These are phyloP conservation scores for Aaosphaeria pasadenensis DNA, from an alignment of 2,329 filamentous ascomycete genomes.

Conservation along the genomic window DNA sequence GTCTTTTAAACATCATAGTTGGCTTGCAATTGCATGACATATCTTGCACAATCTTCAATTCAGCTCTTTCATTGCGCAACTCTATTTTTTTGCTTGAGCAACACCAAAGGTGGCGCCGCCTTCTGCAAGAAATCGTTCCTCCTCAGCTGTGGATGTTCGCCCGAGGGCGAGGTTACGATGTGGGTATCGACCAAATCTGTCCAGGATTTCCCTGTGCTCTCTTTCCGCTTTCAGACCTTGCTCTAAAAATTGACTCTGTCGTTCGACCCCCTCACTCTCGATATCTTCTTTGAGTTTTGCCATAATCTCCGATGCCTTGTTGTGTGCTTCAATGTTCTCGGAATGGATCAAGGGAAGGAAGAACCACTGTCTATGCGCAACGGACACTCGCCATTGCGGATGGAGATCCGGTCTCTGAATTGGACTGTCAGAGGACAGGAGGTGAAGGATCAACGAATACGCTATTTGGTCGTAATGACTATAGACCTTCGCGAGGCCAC, in stretches of 20 bases:
- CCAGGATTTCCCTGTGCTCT: constrained; percentile 51
- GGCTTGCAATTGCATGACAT: background rate
- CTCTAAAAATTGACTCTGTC: constrained; percentile 25
- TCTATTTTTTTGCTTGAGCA: constrained; percentile 2
- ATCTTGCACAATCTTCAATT: background rate
- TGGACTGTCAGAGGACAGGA: constrained; percentile 27
- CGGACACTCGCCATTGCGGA: constrained; percentile 26
- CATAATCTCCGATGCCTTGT: constrained; percentile 33
- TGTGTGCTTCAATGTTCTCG: constrained; percentile 49
- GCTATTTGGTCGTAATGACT: constrained; percentile 56
- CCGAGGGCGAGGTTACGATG: constrained; percentile 55
- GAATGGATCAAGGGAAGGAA: constrained; percentile 61
- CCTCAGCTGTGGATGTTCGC: constrained; percentile 49
- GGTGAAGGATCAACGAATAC: constrained; percentile 40
- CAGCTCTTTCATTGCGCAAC: background rate
- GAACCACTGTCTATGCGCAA: constrained; percentile 53
- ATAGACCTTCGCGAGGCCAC: constrained; percentile 49
- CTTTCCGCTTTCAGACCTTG: constrained; percentile 38
- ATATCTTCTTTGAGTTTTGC: constrained; percentile 35
- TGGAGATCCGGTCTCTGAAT: constrained; percentile 26
- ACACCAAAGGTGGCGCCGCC: constrained; percentile 44
- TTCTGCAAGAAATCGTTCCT: constrained; percentile 49
- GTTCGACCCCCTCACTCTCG: constrained; percentile 19
- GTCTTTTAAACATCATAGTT: too few species aligned
- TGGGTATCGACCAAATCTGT: constrained; percentile 58